Evolutionary conservation across 257 asterid genomes (phyloP).

Genomic region (Salvia hispanica): DNA sequence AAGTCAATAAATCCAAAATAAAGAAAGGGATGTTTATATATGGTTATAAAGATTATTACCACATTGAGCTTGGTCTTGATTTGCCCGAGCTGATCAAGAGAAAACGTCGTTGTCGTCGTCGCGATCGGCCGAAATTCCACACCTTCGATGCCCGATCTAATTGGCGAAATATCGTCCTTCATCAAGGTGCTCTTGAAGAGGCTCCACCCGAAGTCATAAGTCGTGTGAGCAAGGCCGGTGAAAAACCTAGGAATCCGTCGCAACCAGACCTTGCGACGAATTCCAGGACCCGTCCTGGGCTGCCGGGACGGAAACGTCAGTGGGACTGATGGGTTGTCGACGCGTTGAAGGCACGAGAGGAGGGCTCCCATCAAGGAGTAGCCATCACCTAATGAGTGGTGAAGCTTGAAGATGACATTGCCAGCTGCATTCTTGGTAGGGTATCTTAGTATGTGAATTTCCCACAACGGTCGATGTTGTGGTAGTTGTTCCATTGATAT

Average conservation of each 20-base stretch:
- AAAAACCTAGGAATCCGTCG: constrained; percentile 30
- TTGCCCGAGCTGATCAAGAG: constrained; percentile 31
- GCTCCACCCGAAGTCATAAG: constrained; percentile 43
- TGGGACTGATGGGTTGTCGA: constrained; percentile 46
- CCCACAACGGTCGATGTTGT: constrained; percentile 48
- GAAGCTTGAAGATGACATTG: constrained; percentile 45
- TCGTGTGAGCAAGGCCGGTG: constrained; percentile 32
- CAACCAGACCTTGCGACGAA: neutral
- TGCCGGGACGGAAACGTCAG: constrained; percentile 41
- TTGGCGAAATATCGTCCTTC: constrained; percentile 47
- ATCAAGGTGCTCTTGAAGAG: constrained; percentile 38
- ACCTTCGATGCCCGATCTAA: constrained; percentile 42
- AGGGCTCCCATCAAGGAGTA: constrained; percentile 65
- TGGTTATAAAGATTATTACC: constrained; percentile 35
- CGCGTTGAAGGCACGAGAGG: constrained; percentile 48
- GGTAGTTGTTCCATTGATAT: constrained; percentile 40
- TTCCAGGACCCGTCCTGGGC: neutral
- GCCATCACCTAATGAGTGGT: constrained; percentile 57
- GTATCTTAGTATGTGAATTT: constrained; percentile 49
- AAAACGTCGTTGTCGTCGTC: too few relatives aligned
- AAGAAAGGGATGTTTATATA: too few relatives aligned
- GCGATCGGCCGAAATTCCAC: constrained; percentile 39
- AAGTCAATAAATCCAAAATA: too few relatives aligned
- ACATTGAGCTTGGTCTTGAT: constrained; percentile 49
- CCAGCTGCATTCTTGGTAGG: constrained; percentile 47